Base-by-base conservation (phyloP, 208 protist species). In the Sergeia podlipaevii region DNA sequence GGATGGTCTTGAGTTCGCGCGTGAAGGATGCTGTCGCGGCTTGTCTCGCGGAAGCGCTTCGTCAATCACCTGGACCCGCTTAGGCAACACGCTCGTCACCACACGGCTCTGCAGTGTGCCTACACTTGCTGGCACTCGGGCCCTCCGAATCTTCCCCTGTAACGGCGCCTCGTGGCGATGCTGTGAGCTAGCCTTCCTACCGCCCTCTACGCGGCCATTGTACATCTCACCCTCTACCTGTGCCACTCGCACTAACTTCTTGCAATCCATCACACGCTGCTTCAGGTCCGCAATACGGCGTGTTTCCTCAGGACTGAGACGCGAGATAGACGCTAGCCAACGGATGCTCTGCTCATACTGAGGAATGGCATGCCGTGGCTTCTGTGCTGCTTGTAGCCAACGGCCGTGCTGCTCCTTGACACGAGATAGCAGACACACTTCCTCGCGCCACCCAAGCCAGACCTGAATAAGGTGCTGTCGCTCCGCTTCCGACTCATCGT, bases 31-130 rank as follows among this genome's bases (percentile, higher is more conserved):
- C n/a, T n/a, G n/a, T n/a, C n/a, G n/a, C n/a, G n/a, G n/a, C n/a
- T n/a, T n/a, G n/a, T n/a, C n/a, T n/a, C 50, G 7, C 11, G 54
- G 4, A 13, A 46, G 36, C 17, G 46, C 50, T 0, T 32, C 47
- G 39, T 62, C 64, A 10, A 43, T 36, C 33, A 86, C 57, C 50
- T 84, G 70, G 6, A 90, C 60, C 2, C 42, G 61, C 5, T 46
- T 63, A 24, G 77, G 82, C 33, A 90, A 60, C 44, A 79, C 46
- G 5, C 78, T 86, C 3, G 78, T 90, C 17, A 90, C 82, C 7
- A 90, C 64, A 29, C 63, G 73, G 59, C 65, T 76, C n/a, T 70
- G 55, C 42, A 64, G 34, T 21, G 17, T 21, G 18, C 23, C 26
- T n/a, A 38, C 13, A 11, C 34, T 11, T n/a, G 13, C 11, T 38